Evolutionary conservation across 208 protist genomes (phyloP).

Genomic region (Acanthamoeba polyphaga): DNA sequence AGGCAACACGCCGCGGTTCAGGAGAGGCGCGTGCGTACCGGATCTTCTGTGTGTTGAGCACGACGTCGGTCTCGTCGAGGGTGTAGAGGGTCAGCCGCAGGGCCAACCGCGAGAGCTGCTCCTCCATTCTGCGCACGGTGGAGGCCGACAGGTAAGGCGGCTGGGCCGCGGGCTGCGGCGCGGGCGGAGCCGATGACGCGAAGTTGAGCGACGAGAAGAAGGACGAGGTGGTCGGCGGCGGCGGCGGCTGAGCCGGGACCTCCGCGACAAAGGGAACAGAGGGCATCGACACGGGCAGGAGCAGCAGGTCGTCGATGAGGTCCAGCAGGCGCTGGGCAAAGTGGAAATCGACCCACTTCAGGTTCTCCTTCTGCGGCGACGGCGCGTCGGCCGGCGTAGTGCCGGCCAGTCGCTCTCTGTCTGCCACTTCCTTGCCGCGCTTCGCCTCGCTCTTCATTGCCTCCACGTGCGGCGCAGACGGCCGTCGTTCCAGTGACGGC

Average conservation of each 20-base stretch:
- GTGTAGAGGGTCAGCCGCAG: conserved; percentile 69
- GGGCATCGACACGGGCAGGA: not conserved
- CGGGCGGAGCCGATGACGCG: not conserved
- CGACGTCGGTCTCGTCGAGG: conserved; percentile 61
- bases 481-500: not conserved
- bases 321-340: conserved; percentile 53
- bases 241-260: not conserved
- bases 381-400: not conserved
- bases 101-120: conserved; percentile 13
- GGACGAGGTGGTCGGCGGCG: not conserved
- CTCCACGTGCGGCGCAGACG: not conserved
- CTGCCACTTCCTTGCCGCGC: not conserved
- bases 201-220: conserved; percentile 60
- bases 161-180: not conserved
- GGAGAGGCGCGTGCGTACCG: not conserved
- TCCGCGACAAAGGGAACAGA: not conserved
- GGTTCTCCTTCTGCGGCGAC: not conserved
- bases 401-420: not conserved
- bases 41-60: conserved; percentile 65
- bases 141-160: not conserved
- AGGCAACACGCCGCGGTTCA: too few species aligned
- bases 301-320: conserved; percentile 68
- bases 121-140: conserved; percentile 35
- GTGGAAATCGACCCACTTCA: conserved; percentile 67
- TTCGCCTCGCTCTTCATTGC: not conserved